Percentiles rank a stretch among this genome's conserved stretches.
Evolutionary conservation across 805 yeast species (phyloP).

Genomic region (Candida xyloterini): DNA sequence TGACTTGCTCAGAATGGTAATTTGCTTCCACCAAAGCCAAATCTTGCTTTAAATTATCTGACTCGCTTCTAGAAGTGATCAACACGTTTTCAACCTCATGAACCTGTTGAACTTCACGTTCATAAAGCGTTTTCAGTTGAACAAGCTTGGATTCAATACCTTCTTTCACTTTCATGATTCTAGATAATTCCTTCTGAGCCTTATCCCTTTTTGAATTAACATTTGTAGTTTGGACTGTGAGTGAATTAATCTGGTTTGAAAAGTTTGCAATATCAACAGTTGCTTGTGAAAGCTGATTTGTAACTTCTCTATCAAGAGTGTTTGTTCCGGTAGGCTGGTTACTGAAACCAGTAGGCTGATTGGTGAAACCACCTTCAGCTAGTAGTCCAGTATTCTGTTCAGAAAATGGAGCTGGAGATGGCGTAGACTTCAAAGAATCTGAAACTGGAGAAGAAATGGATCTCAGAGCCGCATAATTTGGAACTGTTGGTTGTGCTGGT

Average conservation of each 20-base stretch:
- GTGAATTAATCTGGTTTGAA: slow-evolving; percentile 78
- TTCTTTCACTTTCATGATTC: slow-evolving; percentile 60
- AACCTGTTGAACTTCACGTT: slow-evolving; percentile 73
- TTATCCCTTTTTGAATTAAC: slow-evolving; percentile 67
- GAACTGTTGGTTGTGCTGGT: slow-evolving; percentile 15
- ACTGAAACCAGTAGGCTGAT: slow-evolving; percentile 15
- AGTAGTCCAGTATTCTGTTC: slow-evolving; percentile 1
- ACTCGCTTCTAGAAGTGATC: slow-evolving; percentile 58
- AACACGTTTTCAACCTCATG: slow-evolving; percentile 66
- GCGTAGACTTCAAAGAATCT: slow-evolving; percentile 16
- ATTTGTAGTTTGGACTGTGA: slow-evolving; percentile 69
- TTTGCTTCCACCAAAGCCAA: slow-evolving; percentile 76
- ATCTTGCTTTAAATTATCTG: slow-evolving; percentile 67
- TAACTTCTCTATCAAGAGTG: slow-evolving; percentile 44
- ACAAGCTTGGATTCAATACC: slow-evolving; percentile 72
- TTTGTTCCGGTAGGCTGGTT: slow-evolving; percentile 12
- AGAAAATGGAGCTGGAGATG: slow-evolving; percentile 16
- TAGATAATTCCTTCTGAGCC: slow-evolving; percentile 75
- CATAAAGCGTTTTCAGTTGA: slow-evolving; percentile 66
- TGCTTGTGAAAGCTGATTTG: slow-evolving; percentile 71
- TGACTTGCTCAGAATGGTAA: slow-evolving; percentile 63
- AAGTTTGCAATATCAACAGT: slow-evolving; percentile 83
- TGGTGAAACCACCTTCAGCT: slow-evolving; percentile 7
- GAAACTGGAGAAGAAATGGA: slow-evolving; percentile 5
- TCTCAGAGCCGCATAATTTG: slow-evolving; percentile 50